Percentiles rank a stretch among this genome's conserved stretches.
Conservation (phyloP, 1,284 basidiomycete species). For the Cutaneotrichosporon dermatis region DNA sequence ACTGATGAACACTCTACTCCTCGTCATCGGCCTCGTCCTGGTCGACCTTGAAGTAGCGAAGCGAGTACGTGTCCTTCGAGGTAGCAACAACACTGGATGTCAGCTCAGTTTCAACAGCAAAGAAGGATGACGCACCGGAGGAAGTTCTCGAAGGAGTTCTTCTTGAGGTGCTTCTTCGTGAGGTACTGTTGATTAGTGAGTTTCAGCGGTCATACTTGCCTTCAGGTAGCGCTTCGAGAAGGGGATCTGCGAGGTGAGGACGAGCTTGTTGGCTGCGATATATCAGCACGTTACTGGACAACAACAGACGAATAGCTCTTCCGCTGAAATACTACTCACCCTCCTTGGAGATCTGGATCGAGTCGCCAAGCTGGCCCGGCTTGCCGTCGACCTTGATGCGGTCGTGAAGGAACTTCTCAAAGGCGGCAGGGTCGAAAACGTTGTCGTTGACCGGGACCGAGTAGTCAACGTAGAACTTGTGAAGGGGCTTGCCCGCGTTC, state of each 20-base stretch:
- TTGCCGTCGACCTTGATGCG: slow-evolving; percentile 73
- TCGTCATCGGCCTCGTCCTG: slow-evolving; percentile 56
- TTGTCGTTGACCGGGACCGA: slow-evolving; percentile 84
- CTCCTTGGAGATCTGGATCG: slow-evolving; percentile 73
- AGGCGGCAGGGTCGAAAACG: slow-evolving; percentile 85
- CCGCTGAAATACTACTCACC: slow-evolving; percentile 53
- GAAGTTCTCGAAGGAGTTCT: slow-evolving; percentile 50
- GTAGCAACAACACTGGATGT: slow-evolving; percentile 70
- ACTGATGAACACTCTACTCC: too few relatives aligned
- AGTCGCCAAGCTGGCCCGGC: slow-evolving; percentile 79
- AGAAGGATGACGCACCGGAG: slow-evolving; percentile 31
- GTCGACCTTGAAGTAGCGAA: slow-evolving; percentile 93
- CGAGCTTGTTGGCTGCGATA: slow-evolving; percentile 65
- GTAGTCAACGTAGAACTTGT: slow-evolving; percentile 94
- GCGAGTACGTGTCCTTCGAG: slow-evolving; percentile 81
- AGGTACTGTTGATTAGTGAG: slow-evolving; percentile 61
- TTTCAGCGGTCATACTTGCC: slow-evolving; percentile 9
- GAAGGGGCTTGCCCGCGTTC: slow-evolving; percentile 61
- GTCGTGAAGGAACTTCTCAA: slow-evolving; percentile 91
- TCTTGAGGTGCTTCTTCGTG: slow-evolving; percentile 91
- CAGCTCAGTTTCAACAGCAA: too few relatives aligned
- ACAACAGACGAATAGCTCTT: too few relatives aligned
- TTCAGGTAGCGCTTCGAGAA: slow-evolving; percentile 79
- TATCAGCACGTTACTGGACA: too few relatives aligned
- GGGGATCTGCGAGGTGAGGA: slow-evolving; percentile 72